Conservation (phyloP, 768 basidiomycete genomes). For the Lentinula guzmanii region DNA sequence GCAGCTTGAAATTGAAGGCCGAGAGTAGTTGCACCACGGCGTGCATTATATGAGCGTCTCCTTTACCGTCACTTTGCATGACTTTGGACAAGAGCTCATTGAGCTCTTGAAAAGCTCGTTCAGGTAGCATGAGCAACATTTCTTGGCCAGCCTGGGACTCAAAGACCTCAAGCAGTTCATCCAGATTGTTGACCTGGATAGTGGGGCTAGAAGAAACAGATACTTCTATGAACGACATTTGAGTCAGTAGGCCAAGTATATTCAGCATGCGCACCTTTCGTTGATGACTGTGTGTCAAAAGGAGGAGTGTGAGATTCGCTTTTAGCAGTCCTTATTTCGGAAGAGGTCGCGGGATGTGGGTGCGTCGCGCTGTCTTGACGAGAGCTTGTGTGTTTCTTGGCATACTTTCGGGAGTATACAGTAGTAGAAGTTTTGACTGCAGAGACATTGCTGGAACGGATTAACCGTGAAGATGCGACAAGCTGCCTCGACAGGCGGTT, state of each 20-base stretch:
- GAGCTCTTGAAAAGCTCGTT: background rate
- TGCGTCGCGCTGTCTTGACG: background rate
- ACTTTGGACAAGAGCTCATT: constrained; percentile 1
- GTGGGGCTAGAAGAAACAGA: background rate
- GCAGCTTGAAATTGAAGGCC: background rate
- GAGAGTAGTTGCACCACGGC: background rate
- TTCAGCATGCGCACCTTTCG: background rate
- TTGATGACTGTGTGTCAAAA: background rate
- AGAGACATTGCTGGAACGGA: background rate
- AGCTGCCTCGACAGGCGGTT: constrained; percentile 7
- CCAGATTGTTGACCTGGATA: background rate
- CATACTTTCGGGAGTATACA: background rate
- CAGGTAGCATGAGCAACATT: background rate
- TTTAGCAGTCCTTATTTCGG: background rate
- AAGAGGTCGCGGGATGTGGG: background rate
- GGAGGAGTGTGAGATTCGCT: background rate
- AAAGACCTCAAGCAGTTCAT: background rate
- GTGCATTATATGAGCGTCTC: background rate
- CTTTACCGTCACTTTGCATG: background rate
- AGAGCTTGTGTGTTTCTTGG: background rate
- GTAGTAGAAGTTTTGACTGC: background rate
- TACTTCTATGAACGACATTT: background rate
- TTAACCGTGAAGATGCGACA: background rate
- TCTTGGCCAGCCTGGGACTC: constrained; percentile 1
- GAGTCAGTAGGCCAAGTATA: background rate